Evolutionary conservation across 257 asterid genomes (phyloP).

Genomic region (Solanum arcanum): DNA sequence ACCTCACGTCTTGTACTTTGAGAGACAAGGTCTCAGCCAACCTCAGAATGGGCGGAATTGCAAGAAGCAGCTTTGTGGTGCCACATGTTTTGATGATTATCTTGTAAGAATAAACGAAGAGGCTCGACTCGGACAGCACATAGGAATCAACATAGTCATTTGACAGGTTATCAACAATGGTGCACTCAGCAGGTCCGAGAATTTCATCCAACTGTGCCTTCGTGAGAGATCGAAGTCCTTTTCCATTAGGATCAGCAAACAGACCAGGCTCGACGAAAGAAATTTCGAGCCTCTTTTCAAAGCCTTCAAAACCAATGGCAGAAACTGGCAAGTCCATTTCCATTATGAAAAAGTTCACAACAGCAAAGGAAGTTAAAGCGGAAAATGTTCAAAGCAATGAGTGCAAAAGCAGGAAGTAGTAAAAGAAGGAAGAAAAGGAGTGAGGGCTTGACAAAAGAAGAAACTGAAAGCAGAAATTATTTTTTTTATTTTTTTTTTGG

Average conservation of each 20-base stretch:
- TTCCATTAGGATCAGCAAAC: conserved; percentile 74
- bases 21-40: conserved; percentile 42
- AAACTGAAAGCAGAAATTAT: conserved; percentile 5
- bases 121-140: conserved; percentile 87
- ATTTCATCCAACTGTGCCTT: conserved; percentile 64
- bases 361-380: background rate
- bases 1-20: conserved; percentile 40
- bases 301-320: conserved; percentile 82
- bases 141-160: conserved; percentile 58
- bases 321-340: conserved; percentile 57
- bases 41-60: conserved; percentile 68
- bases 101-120: conserved; percentile 60
- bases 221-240: conserved; percentile 56
- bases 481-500: background rate
- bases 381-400: conserved; percentile 1
- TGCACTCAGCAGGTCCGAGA: conserved; percentile 74
- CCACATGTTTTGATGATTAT: conserved; percentile 81
- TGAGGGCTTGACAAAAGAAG: background rate
- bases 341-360: background rate
- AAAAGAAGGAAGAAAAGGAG: conserved; percentile 61
- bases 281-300: conserved; percentile 78
- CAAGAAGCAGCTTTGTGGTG: conserved; percentile 56
- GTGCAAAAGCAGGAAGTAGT: conserved; percentile 17
- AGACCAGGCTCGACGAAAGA: conserved; percentile 53
- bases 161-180: conserved; percentile 61